Evolutionary conservation across 495 filamentous ascomycete genomes (phyloP), one percentile per base, ranked within the genome.

Genomic region (Lasiosphaeriaceae sp.): DNA sequence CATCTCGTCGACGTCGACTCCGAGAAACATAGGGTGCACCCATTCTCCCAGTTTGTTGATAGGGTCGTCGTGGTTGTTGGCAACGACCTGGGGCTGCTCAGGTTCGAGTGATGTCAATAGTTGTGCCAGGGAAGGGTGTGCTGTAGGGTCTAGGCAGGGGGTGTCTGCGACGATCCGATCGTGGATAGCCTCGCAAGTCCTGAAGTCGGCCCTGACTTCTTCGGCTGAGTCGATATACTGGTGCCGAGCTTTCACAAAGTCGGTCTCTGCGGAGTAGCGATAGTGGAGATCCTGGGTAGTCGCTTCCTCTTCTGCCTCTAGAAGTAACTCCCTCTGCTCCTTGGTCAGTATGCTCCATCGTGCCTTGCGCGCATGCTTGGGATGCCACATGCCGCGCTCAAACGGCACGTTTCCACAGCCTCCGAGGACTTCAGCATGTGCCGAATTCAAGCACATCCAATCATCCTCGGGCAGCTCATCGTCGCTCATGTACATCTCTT

Each of bases 401-500:
- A 70, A 70, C 1, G 67, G 63, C 23, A 70, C 69, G 56, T 71
- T 71, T 29, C 69, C 69, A 35, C 63, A 68, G 11, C 65, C 60
- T 29, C 57, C 54, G 39, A 66, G 50, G 29, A 57, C 58, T n/a
- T 46, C 45, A 16, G 47, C 55, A 34, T 58, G 12, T 43, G 23
- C 11, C 16, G 3, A n/a, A 35, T 3, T n/a, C 19, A 14, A n/a
- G 8, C 21, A n/a, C 47, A 16, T 1, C 11, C 2, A 31, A 11
- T 12, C 14, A 11, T 16, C n/a, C 24, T 16, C 26, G 2, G 43
- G 53, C 22, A 59, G 50, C 16, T 71, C 66, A 14, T 71, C 73
- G 53, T 77, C 73, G 63, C 71, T 71, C 60, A 77, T 75, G 61
- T 78, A 74, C 66, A 73, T 68, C 69, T 77, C 75, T 14, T 74